Conservation (phyloP, 148 eudicot species). For the Pharnaceum exiguum region DNA sequence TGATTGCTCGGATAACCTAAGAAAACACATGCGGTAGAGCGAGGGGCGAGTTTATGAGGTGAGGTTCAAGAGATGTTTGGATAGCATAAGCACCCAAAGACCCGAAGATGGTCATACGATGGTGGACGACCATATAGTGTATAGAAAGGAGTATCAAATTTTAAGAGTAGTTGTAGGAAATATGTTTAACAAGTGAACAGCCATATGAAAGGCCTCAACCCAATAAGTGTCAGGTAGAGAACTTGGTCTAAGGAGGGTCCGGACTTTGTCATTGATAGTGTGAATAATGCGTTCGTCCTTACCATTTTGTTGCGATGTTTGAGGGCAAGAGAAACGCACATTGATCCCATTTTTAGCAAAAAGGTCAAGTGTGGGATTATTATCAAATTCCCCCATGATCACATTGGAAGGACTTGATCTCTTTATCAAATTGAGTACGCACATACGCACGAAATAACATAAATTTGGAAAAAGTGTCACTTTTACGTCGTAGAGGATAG, state of each 20-base stretch:
- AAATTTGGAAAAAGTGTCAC: background rate
- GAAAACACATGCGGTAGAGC: background rate
- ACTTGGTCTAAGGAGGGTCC: background rate
- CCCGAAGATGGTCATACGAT: background rate
- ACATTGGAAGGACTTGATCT: background rate
- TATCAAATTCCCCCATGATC: conserved; percentile 3
- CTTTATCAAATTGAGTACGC: background rate
- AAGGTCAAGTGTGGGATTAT: background rate
- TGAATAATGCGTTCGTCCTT: background rate
- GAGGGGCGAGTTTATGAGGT: background rate
- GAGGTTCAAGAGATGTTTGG: background rate
- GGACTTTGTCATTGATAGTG: background rate
- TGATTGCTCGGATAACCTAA: background rate
- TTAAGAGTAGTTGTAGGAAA: background rate
- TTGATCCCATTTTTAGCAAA: background rate
- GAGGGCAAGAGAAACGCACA: background rate
- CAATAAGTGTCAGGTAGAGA: background rate
- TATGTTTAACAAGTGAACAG: background rate
- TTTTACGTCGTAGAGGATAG: background rate
- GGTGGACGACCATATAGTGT: background rate
- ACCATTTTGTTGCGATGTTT: background rate
- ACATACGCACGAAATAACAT: background rate
- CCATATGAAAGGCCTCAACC: background rate
- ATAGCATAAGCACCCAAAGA: background rate
- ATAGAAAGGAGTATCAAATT: background rate